Evolutionary conservation across 2,329 filamentous ascomycete genomes (phyloP), one percentile per base, ranked within the genome.

Genomic region (Neoscytalidium dimidiatum): DNA sequence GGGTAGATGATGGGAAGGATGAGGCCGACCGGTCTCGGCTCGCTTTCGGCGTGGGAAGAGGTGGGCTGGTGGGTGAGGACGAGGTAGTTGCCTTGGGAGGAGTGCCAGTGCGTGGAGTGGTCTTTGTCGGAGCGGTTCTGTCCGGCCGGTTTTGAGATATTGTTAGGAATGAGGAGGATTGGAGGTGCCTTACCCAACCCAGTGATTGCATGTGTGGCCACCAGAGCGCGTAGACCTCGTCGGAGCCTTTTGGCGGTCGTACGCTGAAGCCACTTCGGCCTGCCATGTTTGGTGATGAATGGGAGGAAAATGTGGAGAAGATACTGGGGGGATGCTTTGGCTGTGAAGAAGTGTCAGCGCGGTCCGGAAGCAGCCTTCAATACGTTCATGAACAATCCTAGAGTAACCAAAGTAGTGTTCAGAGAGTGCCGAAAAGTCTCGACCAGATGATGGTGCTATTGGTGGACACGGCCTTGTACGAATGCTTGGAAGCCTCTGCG

Each of bases 51-150:
- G 5, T n/a, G 3, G 4, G 28, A 14, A 7, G 60, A 19, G 1
- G 68, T 57, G 4, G 67, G 61, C 33, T 73, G 69, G 14, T 72
- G 69, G n/a, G 73, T 63, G 2, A 75, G 41, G 29, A 78, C 61
- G 13, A 79, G 69, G 71, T 75, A 77, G 21, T 70, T 71, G 38
- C 66, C 70, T 11, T 72, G 67, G 1, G 72, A 68, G 21, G 70
- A 69, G 38, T 71, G 66, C 62, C 71, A 77, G 66, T 78, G 77
- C 7, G 72, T 75, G 26, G 68, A 58, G 3, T 71, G 69, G 65
- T 79, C 77, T 51, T 71, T 69, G 19, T 63, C 67, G 51, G 72
- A 70, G 41, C 76, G 75, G 64, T 78, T 77, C 76, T 76, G 14
- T 1, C 17, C 3, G 51, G 5, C n/a, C n/a, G n/a, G n/a, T 11